Evolutionary conservation across 768 basidiomycete species (phyloP).

Genomic region (Podaxis rugospora): DNA sequence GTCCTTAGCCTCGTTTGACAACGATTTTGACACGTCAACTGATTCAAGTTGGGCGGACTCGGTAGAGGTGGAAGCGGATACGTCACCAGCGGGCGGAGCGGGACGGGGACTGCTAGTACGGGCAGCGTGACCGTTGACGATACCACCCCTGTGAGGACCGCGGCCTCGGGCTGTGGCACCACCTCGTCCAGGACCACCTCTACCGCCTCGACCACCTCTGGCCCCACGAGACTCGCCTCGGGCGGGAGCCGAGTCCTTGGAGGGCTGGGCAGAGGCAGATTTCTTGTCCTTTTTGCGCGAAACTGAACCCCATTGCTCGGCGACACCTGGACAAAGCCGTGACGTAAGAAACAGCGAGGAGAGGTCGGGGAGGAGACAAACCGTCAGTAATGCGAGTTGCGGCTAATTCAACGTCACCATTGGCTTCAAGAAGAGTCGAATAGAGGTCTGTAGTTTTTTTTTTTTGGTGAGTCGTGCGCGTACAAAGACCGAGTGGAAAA

Average conservation of each 20-base stretch:
- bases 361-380: conserved; percentile 22
- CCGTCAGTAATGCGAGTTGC: conserved; percentile 76
- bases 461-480: not conserved
- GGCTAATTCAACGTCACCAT: conserved; percentile 66
- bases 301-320: conserved; percentile 79
- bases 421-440: conserved; percentile 61
- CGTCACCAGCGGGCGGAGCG: conserved; percentile 18
- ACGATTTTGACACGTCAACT: conserved; percentile 11
- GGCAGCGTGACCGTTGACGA: conserved; percentile 34
- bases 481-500: conserved; percentile 14
- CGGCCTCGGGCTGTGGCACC: conserved; percentile 45
- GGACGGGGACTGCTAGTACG: conserved; percentile 31
- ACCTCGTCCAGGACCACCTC: conserved; percentile 59
- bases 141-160: conserved; percentile 39
- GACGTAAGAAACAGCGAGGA: conserved; percentile 16
- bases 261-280: conserved; percentile 33
- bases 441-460: conserved; percentile 49
- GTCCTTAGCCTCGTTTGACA: conserved; percentile 17
- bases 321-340: conserved; percentile 46
- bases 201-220: conserved; percentile 53
- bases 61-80: conserved; percentile 16
- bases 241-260: conserved; percentile 49
- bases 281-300: conserved; percentile 90
- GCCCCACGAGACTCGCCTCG: conserved; percentile 58
- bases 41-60: conserved; percentile 22